Percentiles rank a stretch among this genome's conserved stretches.
Evolutionary conservation across 2,329 filamentous ascomycete genomes (phyloP).

Genomic region (Atkinsonella texensis): DNA sequence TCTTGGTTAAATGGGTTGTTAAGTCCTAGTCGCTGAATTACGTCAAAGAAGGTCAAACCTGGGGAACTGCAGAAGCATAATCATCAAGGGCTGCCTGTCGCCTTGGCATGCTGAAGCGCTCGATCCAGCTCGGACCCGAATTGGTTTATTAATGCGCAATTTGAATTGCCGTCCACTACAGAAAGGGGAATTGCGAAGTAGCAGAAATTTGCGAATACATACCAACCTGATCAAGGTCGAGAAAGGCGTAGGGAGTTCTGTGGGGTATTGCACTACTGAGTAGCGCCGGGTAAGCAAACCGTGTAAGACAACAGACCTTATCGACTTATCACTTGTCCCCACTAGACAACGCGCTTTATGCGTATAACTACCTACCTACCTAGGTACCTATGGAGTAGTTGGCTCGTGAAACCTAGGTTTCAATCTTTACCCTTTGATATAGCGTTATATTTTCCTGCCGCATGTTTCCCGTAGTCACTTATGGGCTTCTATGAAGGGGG

Average conservation of each 20-base stretch:
- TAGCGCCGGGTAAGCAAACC: too few relatives aligned
- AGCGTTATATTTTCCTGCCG: too few relatives aligned
- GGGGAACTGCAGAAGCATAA: constrained; percentile 33
- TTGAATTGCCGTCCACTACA: background rate
- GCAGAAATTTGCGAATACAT: background rate
- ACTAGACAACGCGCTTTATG: background rate
- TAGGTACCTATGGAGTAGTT: too few relatives aligned
- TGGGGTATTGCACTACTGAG: background rate
- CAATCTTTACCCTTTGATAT: too few relatives aligned
- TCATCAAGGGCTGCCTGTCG: constrained; percentile 34
- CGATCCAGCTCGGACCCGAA: background rate
- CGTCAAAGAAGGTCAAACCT: constrained; percentile 20
- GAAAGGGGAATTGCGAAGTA: background rate
- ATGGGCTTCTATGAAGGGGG: too few relatives aligned
- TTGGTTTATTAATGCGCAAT: background rate
- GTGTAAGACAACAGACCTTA: background rate
- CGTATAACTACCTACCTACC: background rate
- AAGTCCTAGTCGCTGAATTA: background rate
- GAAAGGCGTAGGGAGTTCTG: background rate
- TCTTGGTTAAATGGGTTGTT: constrained; percentile 3
- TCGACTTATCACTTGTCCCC: background rate
- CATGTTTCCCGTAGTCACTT: too few relatives aligned
- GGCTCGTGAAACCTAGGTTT: too few relatives aligned
- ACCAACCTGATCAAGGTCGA: too few relatives aligned
- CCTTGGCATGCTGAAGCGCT: constrained; percentile 27